Conservation (phyloP, 2,329 filamentous ascomycete species). For the Aureobasidium musti region DNA sequence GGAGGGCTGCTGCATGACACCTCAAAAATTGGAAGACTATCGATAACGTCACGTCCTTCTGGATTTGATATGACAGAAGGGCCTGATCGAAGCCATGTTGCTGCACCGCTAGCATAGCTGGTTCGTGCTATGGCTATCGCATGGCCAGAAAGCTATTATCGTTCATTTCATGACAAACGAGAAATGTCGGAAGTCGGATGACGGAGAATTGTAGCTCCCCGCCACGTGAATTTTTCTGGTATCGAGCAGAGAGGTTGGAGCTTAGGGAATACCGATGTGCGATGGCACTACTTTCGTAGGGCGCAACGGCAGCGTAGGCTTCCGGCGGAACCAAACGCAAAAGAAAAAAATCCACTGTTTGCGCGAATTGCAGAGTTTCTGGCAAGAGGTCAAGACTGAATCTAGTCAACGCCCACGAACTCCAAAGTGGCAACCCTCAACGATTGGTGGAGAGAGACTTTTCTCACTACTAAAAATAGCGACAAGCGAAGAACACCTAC, state of each 20-base stretch:
- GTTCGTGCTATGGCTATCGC: slow-evolving; percentile 4
- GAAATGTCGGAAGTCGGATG: slow-evolving; percentile 22
- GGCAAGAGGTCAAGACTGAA: neutral
- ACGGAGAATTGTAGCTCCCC: slow-evolving; percentile 6
- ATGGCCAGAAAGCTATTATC: slow-evolving; percentile 1
- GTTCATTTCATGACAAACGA: slow-evolving; percentile 15
- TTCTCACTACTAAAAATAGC: slow-evolving; percentile 25
- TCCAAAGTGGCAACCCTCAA: slow-evolving; percentile 19
- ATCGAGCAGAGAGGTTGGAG: slow-evolving; percentile 11
- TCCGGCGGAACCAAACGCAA: neutral
- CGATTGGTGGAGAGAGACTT: slow-evolving; percentile 21
- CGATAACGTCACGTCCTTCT: slow-evolving; percentile 18
- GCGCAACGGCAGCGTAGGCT: slow-evolving; percentile 13
- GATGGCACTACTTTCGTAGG: slow-evolving; percentile 15
- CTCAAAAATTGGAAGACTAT: slow-evolving; percentile 3
- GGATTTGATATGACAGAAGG: slow-evolving; percentile 12
- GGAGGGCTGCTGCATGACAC: slow-evolving; percentile 11
- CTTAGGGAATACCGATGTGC: slow-evolving; percentile 1
- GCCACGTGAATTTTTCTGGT: slow-evolving; percentile 10
- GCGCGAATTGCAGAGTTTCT: slow-evolving; percentile 21
- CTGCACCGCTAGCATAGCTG: slow-evolving; percentile 5
- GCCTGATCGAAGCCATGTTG: slow-evolving; percentile 8
- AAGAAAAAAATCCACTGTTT: slow-evolving; percentile 10
- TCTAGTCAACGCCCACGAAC: slow-evolving; percentile 15
- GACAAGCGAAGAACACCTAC: slow-evolving; percentile 18